These are phyloP conservation scores for Isoetes taiwanensis DNA, from an alignment of 75 land plant species.

Conservation along the genomic window DNA sequence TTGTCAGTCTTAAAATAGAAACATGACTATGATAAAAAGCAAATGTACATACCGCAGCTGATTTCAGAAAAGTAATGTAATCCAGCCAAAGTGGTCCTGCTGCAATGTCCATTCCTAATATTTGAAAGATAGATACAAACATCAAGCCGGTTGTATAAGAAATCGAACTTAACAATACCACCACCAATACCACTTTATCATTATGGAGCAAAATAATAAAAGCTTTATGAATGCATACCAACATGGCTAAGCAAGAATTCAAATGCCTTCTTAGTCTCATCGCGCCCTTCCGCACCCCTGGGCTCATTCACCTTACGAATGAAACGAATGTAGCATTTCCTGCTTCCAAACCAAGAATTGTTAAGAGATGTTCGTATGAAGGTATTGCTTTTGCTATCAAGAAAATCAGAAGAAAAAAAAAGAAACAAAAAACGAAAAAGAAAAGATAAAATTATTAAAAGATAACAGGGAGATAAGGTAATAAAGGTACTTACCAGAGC, in stretches of 20 bases:
- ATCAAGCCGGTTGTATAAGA: no score
- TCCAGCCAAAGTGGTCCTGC: slow-evolving; percentile 97
- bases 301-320: slow-evolving; percentile 80
- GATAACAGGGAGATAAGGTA: not conserved
- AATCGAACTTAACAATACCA: not conserved
- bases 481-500: slow-evolving; percentile 48
- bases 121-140: no score
- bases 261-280: slow-evolving; percentile 89
- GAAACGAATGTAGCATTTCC: slow-evolving; percentile 89
- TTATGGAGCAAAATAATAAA: no score
- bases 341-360: slow-evolving; percentile 10
- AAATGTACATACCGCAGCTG: slow-evolving; percentile 64
- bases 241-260: slow-evolving; percentile 85
- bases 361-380: not conserved
- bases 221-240: no score
- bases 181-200: not conserved
- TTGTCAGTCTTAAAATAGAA: not conserved
- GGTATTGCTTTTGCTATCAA: not conserved
- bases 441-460: not conserved
- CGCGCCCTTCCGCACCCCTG: slow-evolving; percentile 76
- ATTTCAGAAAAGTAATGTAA: slow-evolving; percentile 81
- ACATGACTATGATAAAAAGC: no score
- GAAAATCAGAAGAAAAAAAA: not conserved
- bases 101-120: slow-evolving; percentile 69
- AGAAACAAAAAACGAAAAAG: no score